A percentile compares a stretch with the other conserved stretches of the same genome.
Conservation (phyloP, 345 rosid genomes). For the Camelina sativa region DNA sequence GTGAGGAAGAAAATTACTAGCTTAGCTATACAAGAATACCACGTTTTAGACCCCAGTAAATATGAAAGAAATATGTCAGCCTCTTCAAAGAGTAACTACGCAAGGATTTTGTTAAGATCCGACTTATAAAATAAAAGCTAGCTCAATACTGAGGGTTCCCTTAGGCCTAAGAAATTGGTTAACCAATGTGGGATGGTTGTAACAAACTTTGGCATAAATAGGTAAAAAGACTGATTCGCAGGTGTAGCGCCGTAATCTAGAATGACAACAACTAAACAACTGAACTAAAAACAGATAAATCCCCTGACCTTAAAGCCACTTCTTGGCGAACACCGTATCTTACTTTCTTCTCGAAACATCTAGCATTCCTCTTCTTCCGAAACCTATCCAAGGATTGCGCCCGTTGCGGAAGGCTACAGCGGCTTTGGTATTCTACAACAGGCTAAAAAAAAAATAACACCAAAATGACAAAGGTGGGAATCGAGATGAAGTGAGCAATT, state of each 20-base stretch:
- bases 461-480: slow-evolving; percentile 8
- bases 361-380: slow-evolving; percentile 89
- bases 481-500: slow-evolving; percentile 3
- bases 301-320: slow-evolving; percentile 83
- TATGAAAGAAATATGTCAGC: slow-evolving; percentile 24
- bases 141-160: neutral
- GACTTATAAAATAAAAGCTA: slow-evolving; percentile 4
- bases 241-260: neutral
- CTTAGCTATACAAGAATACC: slow-evolving; percentile 10
- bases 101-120: neutral
- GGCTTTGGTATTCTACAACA: slow-evolving; percentile 60
- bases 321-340: slow-evolving; percentile 95
- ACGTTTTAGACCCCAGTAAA: neutral
- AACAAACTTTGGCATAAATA: neutral
- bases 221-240: slow-evolving; percentile 13
- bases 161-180: slow-evolving; percentile 18
- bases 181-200: slow-evolving; percentile 5
- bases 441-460: slow-evolving; percentile 48
- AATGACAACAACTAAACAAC: neutral
- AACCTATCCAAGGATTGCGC: slow-evolving; percentile 87
- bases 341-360: slow-evolving; percentile 94
- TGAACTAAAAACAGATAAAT: neutral
- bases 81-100: slow-evolving; percentile 2
- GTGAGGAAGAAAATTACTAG: neutral
- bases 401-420: slow-evolving; percentile 80